Percentiles rank a stretch among this genome's conserved stretches.
These are phyloP conservation scores for Plenodomus lindquistii DNA, from an alignment of 2,329 filamentous ascomycete genomes.

Conservation along the genomic window DNA sequence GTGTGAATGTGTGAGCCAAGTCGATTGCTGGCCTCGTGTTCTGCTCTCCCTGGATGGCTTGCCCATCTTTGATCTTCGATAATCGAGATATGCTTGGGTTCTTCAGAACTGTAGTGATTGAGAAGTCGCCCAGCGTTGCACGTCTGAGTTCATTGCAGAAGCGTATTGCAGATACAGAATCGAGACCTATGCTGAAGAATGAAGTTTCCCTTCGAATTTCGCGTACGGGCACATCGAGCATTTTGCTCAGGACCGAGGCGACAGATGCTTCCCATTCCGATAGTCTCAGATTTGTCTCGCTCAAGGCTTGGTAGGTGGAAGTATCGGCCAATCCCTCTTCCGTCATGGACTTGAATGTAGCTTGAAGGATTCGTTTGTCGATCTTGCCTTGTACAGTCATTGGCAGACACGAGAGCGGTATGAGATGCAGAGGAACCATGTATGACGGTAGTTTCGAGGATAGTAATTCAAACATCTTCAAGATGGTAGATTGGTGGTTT, in stretches of 20 bases:
- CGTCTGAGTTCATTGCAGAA: conserved; percentile 63
- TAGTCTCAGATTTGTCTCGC: conserved; percentile 50
- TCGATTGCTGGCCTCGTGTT: background rate
- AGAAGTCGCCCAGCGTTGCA: conserved; percentile 53
- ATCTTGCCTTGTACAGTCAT: conserved; percentile 76
- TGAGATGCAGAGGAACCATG: conserved; percentile 76
- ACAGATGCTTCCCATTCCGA: conserved; percentile 61
- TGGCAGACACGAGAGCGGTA: conserved; percentile 72
- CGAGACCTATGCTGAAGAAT: conserved; percentile 76
- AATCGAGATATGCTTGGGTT: conserved; percentile 69
- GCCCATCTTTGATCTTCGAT: conserved; percentile 29
- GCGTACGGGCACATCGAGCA: conserved; percentile 51
- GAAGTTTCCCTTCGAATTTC: conserved; percentile 68
- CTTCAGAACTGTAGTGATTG: conserved; percentile 72
- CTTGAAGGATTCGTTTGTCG: conserved; percentile 61
- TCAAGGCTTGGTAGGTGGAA: conserved; percentile 36
- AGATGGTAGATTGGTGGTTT: conserved; percentile 21
- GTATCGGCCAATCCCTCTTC: conserved; percentile 51
- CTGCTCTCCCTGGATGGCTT: background rate
- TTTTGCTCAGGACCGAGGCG: conserved; percentile 57
- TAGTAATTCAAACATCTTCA: conserved; percentile 59
- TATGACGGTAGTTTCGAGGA: conserved; percentile 66
- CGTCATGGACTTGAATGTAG: conserved; percentile 54
- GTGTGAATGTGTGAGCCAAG: conserved; percentile 16
- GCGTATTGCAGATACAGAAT: conserved; percentile 80